Evolutionary conservation across 805 yeast species (phyloP), one percentile per base, ranked within the genome.

Genomic region (Saccharomycopsis schoenii): DNA sequence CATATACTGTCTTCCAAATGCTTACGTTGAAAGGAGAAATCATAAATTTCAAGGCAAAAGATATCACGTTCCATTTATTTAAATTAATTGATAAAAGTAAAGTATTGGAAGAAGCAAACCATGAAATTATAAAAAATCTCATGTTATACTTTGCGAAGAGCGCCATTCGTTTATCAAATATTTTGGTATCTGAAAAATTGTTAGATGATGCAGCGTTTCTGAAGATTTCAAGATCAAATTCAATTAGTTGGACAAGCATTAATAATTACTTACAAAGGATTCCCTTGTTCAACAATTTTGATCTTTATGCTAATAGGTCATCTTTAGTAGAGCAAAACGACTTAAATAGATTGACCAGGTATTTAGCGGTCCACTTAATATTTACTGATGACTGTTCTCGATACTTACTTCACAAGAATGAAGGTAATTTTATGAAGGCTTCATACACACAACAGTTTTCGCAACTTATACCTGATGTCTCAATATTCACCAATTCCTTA

Each of bases 21-120:
- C 68, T 76, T 55, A 72, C 76, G 21, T 55, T 68, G 10, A 67
- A 71, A 5, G 77, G 78, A 61, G 70, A 71, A 21, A 55, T 73
- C 2, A 61, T 64, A 0, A 55, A 65, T 4, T 73, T 76, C 0
- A 61, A 68, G 24, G 69, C 77, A 6, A 64, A 63, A 21, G 67
- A 70, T 51, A 65, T 76, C n/a, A 68, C 70, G 4, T 70, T 76
- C 54, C 76, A 72, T 50, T 60, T 72, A 9, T 66, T 67, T 60
- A 62, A 66, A 29, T 70, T 76, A 3, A 59, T 74, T 12, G 67
- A 69, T 14, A 68, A 64, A 1, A 65, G 68, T 66, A 62, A 73
- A 8, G 41, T 58, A 1, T 60, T 34, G 15, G 42, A 47, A 2
- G 21, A 34, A 19, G 25, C 36, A 19, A 25, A 37, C 15, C 14